phyloP scores from a whole-genome alignment of 495 filamentous ascomycete species.

The Aspergillus carlsbadensis region DNA sequence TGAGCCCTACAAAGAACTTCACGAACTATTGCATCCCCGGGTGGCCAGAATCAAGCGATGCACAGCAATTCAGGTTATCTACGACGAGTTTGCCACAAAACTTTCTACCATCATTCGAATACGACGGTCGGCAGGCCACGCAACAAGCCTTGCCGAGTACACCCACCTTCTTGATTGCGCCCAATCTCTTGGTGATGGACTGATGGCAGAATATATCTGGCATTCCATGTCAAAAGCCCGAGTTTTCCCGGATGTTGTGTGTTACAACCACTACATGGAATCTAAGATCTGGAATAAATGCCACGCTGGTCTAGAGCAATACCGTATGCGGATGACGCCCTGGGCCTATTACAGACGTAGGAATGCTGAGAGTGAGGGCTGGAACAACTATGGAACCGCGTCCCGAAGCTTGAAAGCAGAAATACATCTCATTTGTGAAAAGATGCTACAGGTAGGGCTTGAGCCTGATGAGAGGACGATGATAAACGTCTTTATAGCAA shows the following conservation, averaged over 20 bases:
- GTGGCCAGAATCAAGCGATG: slow-evolving; percentile 27
- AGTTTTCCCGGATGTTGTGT: slow-evolving; percentile 46
- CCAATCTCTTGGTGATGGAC: slow-evolving; percentile 43
- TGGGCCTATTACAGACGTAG: slow-evolving; percentile 30
- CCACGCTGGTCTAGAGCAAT: slow-evolving; percentile 34
- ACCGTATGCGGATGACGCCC: slow-evolving; percentile 42
- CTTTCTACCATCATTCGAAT: slow-evolving; percentile 38
- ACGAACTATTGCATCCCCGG: slow-evolving; percentile 45
- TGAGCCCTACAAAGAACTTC: slow-evolving; percentile 48
- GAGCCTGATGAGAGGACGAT: slow-evolving; percentile 57
- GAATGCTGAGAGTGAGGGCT: slow-evolving; percentile 19
- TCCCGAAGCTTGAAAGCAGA: slow-evolving; percentile 31
- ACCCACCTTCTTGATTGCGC: slow-evolving; percentile 57
- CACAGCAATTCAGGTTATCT: slow-evolving; percentile 29
- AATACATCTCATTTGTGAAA: slow-evolving; percentile 40
- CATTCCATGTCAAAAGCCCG: slow-evolving; percentile 36
- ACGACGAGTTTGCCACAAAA: slow-evolving; percentile 40
- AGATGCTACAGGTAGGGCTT: slow-evolving; percentile 47
- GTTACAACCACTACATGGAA: slow-evolving; percentile 59
- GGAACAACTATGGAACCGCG: slow-evolving; percentile 34
- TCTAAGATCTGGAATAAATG: slow-evolving; percentile 43
- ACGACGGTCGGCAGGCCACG: slow-evolving; percentile 26
- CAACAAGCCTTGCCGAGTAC: slow-evolving; percentile 49
- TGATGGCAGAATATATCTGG: slow-evolving; percentile 54
- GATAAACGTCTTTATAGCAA: slow-evolving; percentile 53